Evolutionary conservation across 2,329 filamentous ascomycete species (phyloP).

Genomic region (Cladosporium velox): DNA sequence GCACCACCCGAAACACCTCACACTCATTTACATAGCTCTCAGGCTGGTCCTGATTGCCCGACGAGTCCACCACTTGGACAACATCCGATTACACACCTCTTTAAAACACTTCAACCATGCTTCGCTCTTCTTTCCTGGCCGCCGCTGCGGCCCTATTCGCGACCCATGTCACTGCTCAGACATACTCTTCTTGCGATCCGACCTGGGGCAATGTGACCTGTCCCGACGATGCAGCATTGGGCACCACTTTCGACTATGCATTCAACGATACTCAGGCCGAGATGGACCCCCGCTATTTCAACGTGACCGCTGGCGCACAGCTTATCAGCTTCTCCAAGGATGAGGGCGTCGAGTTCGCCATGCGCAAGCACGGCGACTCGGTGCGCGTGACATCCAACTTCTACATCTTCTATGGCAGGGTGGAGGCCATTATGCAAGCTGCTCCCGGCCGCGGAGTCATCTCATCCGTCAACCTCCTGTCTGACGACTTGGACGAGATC

Average conservation of each 20-base stretch:
- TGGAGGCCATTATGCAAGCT: slow-evolving; percentile 77
- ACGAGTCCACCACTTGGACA: background rate
- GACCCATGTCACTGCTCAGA: slow-evolving; percentile 61
- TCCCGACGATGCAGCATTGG: slow-evolving; percentile 70
- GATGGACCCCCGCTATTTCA: slow-evolving; percentile 39
- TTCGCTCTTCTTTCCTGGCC: slow-evolving; percentile 25
- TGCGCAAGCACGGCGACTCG: slow-evolving; percentile 69
- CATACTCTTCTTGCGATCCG: slow-evolving; percentile 76
- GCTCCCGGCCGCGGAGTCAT: slow-evolving; percentile 75
- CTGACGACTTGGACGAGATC: slow-evolving; percentile 82
- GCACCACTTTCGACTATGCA: slow-evolving; percentile 60
- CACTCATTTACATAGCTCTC: slow-evolving; percentile 15
- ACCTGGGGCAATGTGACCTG: slow-evolving; percentile 61
- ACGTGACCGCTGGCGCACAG: slow-evolving; percentile 64
- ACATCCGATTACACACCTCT: background rate
- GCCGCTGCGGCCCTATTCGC: slow-evolving; percentile 31
- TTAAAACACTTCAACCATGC: slow-evolving; percentile 19
- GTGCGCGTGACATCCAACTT: slow-evolving; percentile 78
- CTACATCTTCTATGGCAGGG: slow-evolving; percentile 82
- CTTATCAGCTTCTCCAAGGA: slow-evolving; percentile 56
- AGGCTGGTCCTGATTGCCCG: slow-evolving; percentile 17
- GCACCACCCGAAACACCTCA: background rate
- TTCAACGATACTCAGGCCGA: slow-evolving; percentile 64
- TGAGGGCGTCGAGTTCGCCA: slow-evolving; percentile 68
- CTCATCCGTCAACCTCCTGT: slow-evolving; percentile 79